Evolutionary conservation across 441 rosid genomes (phyloP).

Genomic region (Lepidium campestre): DNA sequence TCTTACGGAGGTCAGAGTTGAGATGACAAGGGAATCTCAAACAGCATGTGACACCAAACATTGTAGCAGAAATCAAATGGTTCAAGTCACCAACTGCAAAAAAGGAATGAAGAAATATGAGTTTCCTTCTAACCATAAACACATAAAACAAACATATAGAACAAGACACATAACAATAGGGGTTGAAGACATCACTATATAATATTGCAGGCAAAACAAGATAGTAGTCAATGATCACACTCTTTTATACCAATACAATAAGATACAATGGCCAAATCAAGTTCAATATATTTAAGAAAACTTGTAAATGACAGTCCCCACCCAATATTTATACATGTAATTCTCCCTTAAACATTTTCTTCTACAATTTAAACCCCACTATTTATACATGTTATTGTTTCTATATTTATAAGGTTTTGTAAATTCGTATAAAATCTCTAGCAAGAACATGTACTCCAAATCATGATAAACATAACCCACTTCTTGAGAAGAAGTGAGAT

Average conservation of each 20-base stretch:
- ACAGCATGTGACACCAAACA: slow-evolving; percentile 57
- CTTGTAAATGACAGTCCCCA: no score
- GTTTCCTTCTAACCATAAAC: not conserved
- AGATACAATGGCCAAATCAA: not conserved
- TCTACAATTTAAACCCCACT: no score
- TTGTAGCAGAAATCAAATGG: slow-evolving; percentile 52
- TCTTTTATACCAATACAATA: not conserved
- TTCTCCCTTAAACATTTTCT: no score
- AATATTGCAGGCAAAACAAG: not conserved
- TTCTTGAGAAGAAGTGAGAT: no score
- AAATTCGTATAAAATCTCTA: no score
- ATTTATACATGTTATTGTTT: no score
- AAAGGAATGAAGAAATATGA: not conserved
- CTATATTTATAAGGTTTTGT: no score
- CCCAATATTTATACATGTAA: no score
- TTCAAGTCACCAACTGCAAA: slow-evolving; percentile 50
- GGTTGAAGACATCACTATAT: no score
- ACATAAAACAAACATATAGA: not conserved
- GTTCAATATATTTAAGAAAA: no score
- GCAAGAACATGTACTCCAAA: no score
- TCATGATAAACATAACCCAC: no score
- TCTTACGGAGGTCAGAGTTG: slow-evolving; percentile 55
- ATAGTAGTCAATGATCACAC: not conserved
- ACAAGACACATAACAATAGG: not conserved
- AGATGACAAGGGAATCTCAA: slow-evolving; percentile 55